These are phyloP conservation scores for Pleurotus tuber-regium DNA, from an alignment of 768 basidiomycete genomes.

Conservation along the genomic window DNA sequence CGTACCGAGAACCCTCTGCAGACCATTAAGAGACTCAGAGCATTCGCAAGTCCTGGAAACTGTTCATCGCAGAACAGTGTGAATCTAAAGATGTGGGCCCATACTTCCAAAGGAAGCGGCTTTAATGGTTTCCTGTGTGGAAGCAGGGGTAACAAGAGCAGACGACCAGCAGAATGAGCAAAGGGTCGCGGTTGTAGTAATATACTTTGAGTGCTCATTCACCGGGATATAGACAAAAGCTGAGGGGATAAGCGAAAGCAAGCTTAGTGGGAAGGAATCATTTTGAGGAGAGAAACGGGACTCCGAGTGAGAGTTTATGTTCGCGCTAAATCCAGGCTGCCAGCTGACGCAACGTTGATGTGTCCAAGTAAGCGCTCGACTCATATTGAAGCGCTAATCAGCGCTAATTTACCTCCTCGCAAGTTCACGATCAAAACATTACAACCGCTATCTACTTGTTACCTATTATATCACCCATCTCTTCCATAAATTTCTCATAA, in stretches of 20 bases:
- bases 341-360: too few species aligned
- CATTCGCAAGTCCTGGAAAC: slow-evolving; percentile 23
- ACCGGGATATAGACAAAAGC: not conserved
- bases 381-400: too few species aligned
- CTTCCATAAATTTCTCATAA: slow-evolving; percentile 75
- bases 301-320: slow-evolving; percentile 2
- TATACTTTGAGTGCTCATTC: slow-evolving; percentile 37
- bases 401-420: too few species aligned
- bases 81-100: slow-evolving; percentile 58
- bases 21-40: slow-evolving; percentile 37
- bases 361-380: too few species aligned
- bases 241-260: not conserved
- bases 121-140: slow-evolving; percentile 50
- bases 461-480: slow-evolving; percentile 66
- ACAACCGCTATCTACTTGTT: slow-evolving; percentile 18
- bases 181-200: slow-evolving; percentile 69
- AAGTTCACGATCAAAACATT: too few species aligned
- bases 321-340: too few species aligned
- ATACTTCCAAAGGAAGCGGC: slow-evolving; percentile 67
- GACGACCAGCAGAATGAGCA: slow-evolving; percentile 52
- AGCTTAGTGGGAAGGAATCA: not conserved
- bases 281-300: slow-evolving; percentile 4
- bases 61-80: slow-evolving; percentile 23
- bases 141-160: slow-evolving; percentile 68
- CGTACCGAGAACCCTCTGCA: slow-evolving; percentile 47